Conservation (phyloP, 2,329 filamentous ascomycete species). For the Sordariomycetes sp. region DNA sequence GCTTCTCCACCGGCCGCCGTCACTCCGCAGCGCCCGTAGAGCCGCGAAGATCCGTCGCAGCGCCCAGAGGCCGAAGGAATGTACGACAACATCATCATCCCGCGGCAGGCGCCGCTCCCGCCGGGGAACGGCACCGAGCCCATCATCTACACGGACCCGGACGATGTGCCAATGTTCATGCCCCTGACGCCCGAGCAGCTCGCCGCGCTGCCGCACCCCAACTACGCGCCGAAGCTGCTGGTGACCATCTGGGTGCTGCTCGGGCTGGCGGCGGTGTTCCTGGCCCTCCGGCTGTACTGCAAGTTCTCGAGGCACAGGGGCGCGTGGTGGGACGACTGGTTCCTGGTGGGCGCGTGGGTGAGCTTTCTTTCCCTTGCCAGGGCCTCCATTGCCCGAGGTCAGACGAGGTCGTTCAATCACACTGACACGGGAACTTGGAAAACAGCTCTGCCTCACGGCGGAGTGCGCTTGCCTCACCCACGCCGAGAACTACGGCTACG, state of each 20-base stretch:
- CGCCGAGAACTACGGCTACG: slow-evolving; percentile 7
- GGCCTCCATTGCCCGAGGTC: too few species aligned
- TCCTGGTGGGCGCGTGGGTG: slow-evolving; percentile 13
- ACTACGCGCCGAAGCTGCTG: slow-evolving; percentile 7
- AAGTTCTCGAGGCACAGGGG: slow-evolving; percentile 11
- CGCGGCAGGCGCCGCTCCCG: not conserved
- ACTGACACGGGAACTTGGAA: too few species aligned
- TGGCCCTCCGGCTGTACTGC: slow-evolving; percentile 11
- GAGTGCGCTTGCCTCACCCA: slow-evolving; percentile 6
- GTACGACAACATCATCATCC: not conserved
- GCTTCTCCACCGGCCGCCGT: too few species aligned
- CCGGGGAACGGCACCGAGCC: not conserved
- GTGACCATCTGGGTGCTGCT: slow-evolving; percentile 11
- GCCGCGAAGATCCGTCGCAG: too few species aligned
- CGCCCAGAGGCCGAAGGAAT: not conserved
- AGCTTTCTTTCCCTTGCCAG: slow-evolving; percentile 8
- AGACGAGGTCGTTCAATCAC: too few species aligned
- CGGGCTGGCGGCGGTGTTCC: slow-evolving; percentile 9
- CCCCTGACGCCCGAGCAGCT: slow-evolving; percentile 1
- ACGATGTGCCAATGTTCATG: not conserved
- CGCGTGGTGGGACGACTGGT: slow-evolving; percentile 15
- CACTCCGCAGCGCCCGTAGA: too few species aligned
- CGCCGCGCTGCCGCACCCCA: slow-evolving; percentile 4
- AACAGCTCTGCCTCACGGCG: slow-evolving; percentile 6
- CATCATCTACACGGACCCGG: not conserved